phyloP scores from a whole-genome alignment of 495 filamentous ascomycete genomes.

The Pyronema omphalodes region DNA sequence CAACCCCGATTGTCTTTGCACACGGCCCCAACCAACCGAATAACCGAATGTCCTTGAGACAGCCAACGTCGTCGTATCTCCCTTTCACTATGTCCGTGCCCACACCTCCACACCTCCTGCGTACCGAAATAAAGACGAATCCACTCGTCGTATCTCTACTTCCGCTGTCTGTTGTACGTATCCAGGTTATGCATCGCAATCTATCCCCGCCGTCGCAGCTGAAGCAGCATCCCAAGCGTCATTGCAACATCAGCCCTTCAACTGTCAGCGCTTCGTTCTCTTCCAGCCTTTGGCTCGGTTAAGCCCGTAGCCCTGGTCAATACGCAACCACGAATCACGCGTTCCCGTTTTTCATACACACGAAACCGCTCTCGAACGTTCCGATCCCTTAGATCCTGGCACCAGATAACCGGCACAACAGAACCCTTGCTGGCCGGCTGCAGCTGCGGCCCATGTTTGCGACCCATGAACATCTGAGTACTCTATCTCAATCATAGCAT shows the following conservation, averaged over 20 bases:
- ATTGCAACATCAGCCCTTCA: not conserved
- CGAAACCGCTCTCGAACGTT: constrained; percentile 1
- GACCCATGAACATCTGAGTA: not conserved
- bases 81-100: too few species aligned
- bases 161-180: too few species aligned
- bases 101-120: too few species aligned
- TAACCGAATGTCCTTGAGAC: too few species aligned
- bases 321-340: not conserved
- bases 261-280: not conserved
- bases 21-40: too few species aligned
- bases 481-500: not conserved
- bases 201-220: too few species aligned
- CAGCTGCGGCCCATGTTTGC: not conserved
- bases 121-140: too few species aligned
- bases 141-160: too few species aligned
- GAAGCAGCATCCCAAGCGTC: too few species aligned
- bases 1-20: too few species aligned
- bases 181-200: too few species aligned
- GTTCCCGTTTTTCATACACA: constrained; percentile 1
- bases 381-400: not conserved
- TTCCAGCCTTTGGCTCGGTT: not conserved
- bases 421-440: not conserved
- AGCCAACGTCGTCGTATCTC: too few species aligned
- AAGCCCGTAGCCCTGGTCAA: not conserved
- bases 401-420: not conserved